Base-by-base conservation (phyloP, 2,329 filamentous ascomycete species). In the Ramichloridium luteum region DNA sequence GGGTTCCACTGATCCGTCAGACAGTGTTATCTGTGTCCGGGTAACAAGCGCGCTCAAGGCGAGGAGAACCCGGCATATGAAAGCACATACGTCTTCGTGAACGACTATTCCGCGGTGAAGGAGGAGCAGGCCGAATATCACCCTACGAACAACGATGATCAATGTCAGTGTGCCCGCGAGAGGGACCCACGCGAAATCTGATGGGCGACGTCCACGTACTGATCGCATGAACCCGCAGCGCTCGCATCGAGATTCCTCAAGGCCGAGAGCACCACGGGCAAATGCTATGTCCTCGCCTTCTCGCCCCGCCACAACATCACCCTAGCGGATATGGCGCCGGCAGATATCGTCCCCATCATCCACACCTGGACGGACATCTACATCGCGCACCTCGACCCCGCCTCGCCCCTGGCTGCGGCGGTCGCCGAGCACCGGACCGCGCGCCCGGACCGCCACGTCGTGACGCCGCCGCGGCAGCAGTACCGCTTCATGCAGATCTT, bases 401-500 rank as follows among this genome's bases (percentile, higher is more conserved):
- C 68, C 6, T 86, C 74, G 45, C 74, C 77, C 0, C 70, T 86
- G 5, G 66, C 53, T 9, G 49, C 62, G 32, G 50, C 61, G 25
- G 62, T 67, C 6, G 11, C 43, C 44, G n/a, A 8, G 8, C 8
- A 23, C 20, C 8, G n/a, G n/a, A 15, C 55, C 62, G 4, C 65
- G 61, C 6, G 35, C 11, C 28, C 34, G n/a, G 51, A 54, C 23
- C 54, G 62, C 22, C 58, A 61, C 13, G 57, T 63, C 6, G 57
- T 62, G 9, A 55, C 60, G 13, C 59, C 61, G 16, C 78, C 84
- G 4, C 74, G 68, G 31, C 71, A 80, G 32, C 83, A 93, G 58
- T 84, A 93, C 49, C 74, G 80, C 32, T 96, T 93, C 61, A 94
- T 98, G 86, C 90, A 98, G 55, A 96, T 98, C 43, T 98, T 98